Base-by-base conservation (phyloP, 371 early-diverging fungal genomes). In the Rhizopus stolonifer region DNA sequence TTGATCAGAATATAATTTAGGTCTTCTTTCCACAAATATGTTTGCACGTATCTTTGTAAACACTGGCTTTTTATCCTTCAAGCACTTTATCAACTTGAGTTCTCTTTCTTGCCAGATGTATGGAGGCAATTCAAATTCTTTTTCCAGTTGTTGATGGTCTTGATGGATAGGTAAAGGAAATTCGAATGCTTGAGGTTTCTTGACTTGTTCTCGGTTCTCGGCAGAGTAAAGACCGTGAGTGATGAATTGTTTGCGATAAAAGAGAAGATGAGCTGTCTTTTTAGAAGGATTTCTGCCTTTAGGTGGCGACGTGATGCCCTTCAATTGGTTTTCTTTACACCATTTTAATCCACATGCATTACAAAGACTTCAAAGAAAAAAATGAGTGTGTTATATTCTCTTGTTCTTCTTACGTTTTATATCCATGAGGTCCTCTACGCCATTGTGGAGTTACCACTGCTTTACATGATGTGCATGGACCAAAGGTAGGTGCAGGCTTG, bases 11-110 rank as follows among this genome's bases (percentile, higher is more conserved):
- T 5, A n/a, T n/a, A 36, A 15, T 2, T 74, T 66, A 18, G 86
- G 83, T 50, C 82, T 84, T 17, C 91, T 67, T 58, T 89, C 90
- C 0, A 86, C 83, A 68, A 84, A 91, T 6, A 88, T 79, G 56
- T 90, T 81, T 3, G 61, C 50, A 11, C 57, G 54, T 21, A 81
- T 65, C 9, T 61, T 59, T 10, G 52, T 67, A 39, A 60, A 81
- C 7, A 47, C 45, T 5, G 76, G 65, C 13, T 52, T 24, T 14
- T 58, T 39, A 23, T 58, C 39, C 2, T 50, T 38, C 33, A 64
- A 49, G 40, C 29, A 53, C 54, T 39, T 47, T 18, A 68, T 56
- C n/a, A 61, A 18, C 4, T 77, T 75, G 18, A 60, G 47, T 13
- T 71, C 55, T 48, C 70, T 65, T 31, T 79, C 79, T 38, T 80